Percentiles rank a stretch among this genome's conserved stretches.
Conservation (phyloP, 2,329 filamentous ascomycete genomes). For the Neonectria sp. region DNA sequence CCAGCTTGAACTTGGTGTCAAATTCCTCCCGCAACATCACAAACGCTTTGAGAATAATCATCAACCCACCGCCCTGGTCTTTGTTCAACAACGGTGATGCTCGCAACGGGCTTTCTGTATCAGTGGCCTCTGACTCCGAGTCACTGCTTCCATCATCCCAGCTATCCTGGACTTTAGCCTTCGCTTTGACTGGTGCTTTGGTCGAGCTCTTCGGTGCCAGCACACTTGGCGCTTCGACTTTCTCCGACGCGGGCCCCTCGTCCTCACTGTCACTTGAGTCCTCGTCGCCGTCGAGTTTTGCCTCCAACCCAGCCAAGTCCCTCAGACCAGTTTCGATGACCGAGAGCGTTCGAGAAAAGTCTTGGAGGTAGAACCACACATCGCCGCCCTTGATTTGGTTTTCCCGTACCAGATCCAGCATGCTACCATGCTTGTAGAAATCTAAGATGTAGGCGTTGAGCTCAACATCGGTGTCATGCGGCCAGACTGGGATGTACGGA, state of each 20-base stretch:
- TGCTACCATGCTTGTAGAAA: slow-evolving; percentile 82
- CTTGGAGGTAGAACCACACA: slow-evolving; percentile 80
- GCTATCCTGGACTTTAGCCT: slow-evolving; percentile 53
- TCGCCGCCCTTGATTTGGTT: slow-evolving; percentile 78
- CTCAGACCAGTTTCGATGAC: slow-evolving; percentile 79
- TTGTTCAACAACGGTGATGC: slow-evolving; percentile 23
- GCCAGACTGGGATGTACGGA: slow-evolving; percentile 75
- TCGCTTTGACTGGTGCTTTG: slow-evolving; percentile 14
- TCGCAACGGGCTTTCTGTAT: background rate
- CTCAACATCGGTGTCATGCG: slow-evolving; percentile 63
- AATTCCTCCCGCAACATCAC: slow-evolving; percentile 71
- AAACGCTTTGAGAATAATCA: slow-evolving; percentile 73
- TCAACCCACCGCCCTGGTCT: slow-evolving; percentile 62
- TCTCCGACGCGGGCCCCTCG: slow-evolving; percentile 55
- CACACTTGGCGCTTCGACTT: background rate
- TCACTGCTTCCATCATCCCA: slow-evolving; percentile 54
- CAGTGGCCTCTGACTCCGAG: slow-evolving; percentile 27
- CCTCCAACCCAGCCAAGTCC: slow-evolving; percentile 61
- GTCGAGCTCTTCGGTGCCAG: slow-evolving; percentile 37
- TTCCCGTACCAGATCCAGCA: slow-evolving; percentile 70
- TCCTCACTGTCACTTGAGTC: slow-evolving; percentile 54
- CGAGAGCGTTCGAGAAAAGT: slow-evolving; percentile 71
- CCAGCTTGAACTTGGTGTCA: slow-evolving; percentile 74
- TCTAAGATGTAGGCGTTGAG: slow-evolving; percentile 81
- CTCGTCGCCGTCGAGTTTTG: slow-evolving; percentile 55